Evolutionary conservation across 148 eudicot genomes (phyloP).

Genomic region (Rhododendron mucronatum): DNA sequence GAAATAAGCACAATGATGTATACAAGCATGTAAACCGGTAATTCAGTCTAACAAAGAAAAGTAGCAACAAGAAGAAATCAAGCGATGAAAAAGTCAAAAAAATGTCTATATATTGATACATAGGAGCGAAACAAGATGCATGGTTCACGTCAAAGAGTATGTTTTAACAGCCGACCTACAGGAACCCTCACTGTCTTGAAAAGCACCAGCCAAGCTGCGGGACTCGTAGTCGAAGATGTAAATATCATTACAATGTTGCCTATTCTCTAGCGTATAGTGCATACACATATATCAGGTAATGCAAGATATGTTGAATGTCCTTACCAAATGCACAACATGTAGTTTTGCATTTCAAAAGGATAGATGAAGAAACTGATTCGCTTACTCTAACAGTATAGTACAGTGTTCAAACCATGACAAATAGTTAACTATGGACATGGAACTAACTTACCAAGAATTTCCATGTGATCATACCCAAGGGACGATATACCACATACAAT

Average conservation of each 20-base stretch:
- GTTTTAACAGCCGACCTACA: not conserved
- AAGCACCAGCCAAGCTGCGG: not conserved
- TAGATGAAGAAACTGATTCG: not conserved
- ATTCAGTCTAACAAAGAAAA: not conserved
- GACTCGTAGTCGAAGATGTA: not conserved
- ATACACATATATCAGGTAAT: not conserved
- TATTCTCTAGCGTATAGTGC: not conserved
- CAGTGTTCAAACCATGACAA: not conserved
- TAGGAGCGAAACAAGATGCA: not conserved
- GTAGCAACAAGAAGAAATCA: not conserved
- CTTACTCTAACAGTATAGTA: not conserved
- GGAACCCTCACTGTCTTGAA: not conserved
- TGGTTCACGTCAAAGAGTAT: not conserved
- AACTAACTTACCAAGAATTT: conserved; percentile 85
- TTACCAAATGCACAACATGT: not conserved
- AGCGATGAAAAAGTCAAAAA: not conserved
- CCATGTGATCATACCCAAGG: conserved; percentile 97
- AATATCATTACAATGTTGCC: not conserved
- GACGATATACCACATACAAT: conserved; percentile 94
- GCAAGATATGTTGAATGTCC: not conserved
- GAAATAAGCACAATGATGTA: not conserved
- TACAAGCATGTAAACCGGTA: not conserved
- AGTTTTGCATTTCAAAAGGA: not conserved
- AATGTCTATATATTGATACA: not conserved
- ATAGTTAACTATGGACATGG: conserved; percentile 21